Evolutionary conservation across 2,329 filamentous ascomycete species (phyloP).

Genomic region (Diaporthe caulivora): DNA sequence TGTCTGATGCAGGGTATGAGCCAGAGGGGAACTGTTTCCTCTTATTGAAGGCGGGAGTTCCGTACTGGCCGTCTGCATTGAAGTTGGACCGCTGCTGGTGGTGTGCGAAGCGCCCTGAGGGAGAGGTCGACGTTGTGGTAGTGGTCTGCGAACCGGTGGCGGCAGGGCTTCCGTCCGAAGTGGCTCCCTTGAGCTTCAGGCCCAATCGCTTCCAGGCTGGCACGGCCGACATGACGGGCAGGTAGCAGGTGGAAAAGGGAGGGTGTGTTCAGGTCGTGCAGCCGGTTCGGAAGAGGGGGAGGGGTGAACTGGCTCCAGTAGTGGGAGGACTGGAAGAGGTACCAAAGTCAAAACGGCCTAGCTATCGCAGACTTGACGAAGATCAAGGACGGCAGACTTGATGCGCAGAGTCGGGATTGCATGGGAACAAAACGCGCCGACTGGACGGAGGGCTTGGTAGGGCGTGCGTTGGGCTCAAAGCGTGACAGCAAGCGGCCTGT

Average conservation of each 20-base stretch:
- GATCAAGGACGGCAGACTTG: constrained; percentile 14
- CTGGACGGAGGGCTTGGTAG: constrained; percentile 29
- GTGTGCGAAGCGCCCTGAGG: constrained; percentile 40
- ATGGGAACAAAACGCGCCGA: constrained; percentile 34
- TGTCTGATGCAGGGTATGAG: constrained; percentile 42
- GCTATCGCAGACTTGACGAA: constrained; percentile 20
- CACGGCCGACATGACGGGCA: constrained; percentile 59
- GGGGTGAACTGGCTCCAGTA: constrained; percentile 28
- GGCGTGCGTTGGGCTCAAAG: constrained; percentile 28
- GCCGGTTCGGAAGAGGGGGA: constrained; percentile 37
- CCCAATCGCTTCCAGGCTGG: constrained; percentile 74
- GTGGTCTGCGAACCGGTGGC: constrained; percentile 43
- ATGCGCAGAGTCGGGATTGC: constrained; percentile 34
- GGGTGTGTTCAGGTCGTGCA: constrained; percentile 36
- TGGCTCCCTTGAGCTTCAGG: constrained; percentile 68
- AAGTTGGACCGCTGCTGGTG: constrained; percentile 45
- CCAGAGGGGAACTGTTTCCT: constrained; percentile 61
- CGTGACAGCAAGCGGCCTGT: constrained; percentile 28
- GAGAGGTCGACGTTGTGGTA: constrained; percentile 36
- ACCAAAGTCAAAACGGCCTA: constrained; percentile 30
- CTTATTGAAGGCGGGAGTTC: constrained; percentile 57
- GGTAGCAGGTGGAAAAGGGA: constrained; percentile 39
- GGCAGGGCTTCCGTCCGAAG: constrained; percentile 50
- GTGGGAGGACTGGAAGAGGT: constrained; percentile 1
- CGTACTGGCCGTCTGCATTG: constrained; percentile 42